A percentile compares a stretch with the other conserved stretches of the same genome.
Evolutionary conservation across 768 basidiomycete species (phyloP).

Genomic region (Hericium rajendrae): DNA sequence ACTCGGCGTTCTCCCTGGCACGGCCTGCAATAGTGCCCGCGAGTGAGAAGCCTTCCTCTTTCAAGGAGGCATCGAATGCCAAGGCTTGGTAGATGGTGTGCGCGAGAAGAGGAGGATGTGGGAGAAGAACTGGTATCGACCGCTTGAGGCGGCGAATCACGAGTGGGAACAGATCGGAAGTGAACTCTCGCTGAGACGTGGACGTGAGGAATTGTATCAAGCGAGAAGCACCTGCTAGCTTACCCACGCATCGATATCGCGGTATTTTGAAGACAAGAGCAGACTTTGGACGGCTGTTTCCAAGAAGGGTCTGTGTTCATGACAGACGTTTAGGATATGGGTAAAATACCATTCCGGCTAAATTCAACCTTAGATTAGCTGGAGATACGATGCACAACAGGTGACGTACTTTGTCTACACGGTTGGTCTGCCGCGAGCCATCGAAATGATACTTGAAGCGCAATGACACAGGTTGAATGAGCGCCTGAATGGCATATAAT

Average conservation of each 20-base stretch:
- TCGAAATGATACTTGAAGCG: slow-evolving; percentile 97
- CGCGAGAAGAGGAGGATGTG: slow-evolving; percentile 78
- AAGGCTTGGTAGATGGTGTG: slow-evolving; percentile 94
- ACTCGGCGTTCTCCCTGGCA: slow-evolving; percentile 26
- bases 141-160: slow-evolving; percentile 66
- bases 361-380: neutral
- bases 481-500: slow-evolving; percentile 75
- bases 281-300: slow-evolving; percentile 64
- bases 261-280: slow-evolving; percentile 52
- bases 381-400: neutral
- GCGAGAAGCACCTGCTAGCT: slow-evolving; percentile 11
- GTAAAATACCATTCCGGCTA: slow-evolving; percentile 98
- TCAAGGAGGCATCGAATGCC: slow-evolving; percentile 71
- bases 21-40: slow-evolving; percentile 37
- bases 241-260: slow-evolving; percentile 69
- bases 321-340: slow-evolving; percentile 77
- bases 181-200: slow-evolving; percentile 67
- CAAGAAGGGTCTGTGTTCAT: slow-evolving; percentile 80
- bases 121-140: slow-evolving; percentile 63
- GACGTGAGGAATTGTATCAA: slow-evolving; percentile 1
- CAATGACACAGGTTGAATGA: slow-evolving; percentile 73
- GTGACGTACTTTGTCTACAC: slow-evolving; percentile 71
- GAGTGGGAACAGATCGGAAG: slow-evolving; percentile 64
- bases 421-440: slow-evolving; percentile 75
- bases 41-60: slow-evolving; percentile 64